Base-by-base conservation (phyloP, 1,284 basidiomycete genomes). In the Coniferiporia sulphurascens region DNA sequence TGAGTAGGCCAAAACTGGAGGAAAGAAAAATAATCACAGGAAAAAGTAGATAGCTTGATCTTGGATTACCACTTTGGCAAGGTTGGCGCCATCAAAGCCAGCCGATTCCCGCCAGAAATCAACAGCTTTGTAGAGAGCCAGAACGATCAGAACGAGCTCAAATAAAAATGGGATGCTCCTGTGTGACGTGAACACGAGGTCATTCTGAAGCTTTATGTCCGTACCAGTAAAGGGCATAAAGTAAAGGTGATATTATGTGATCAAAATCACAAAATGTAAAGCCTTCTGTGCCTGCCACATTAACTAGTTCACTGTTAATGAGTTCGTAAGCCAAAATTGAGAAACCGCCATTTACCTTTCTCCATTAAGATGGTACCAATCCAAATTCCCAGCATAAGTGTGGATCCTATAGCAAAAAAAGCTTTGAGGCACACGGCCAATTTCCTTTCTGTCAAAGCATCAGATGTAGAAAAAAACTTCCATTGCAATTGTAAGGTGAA, bases 101-200 rank as follows among this genome's bases (percentile, higher is more conserved):
- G 6, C n/a, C 12, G 52, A 43, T 17, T 22, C 21, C 38, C 21
- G 41, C 52, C 52, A 53, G 13, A 43, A 32, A 19, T 44, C 9
- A 19, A n/a, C 21, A 44, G 52, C 17, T 19, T 41, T 48, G 21
- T 50, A 44, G 13, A 57, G 48, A 51, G 55, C 55, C n/a, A 57
- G 12, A 12, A 32, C 1, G 48, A 57, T 57, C 9, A 57, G 32
- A 7, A 57, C 4, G 6, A 44, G 9, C 17, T 36, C 55, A 46
- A 38, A 57, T 5, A 57, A n/a, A 46, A 57, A 13, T n/a, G 55
- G 55, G 17, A 36, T n/a, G n/a, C 34, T 48, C 55, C 55, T 56
- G 38, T 21, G 3, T 32, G 9, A 17, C 22, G 34, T 17, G 15
- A 13, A 21, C 15, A 32, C n/a, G 36, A 17, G 4, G n/a, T 9